Evolutionary conservation across 345 rosid genomes (phyloP).

Genomic region (Pseudoturritis turrita): DNA sequence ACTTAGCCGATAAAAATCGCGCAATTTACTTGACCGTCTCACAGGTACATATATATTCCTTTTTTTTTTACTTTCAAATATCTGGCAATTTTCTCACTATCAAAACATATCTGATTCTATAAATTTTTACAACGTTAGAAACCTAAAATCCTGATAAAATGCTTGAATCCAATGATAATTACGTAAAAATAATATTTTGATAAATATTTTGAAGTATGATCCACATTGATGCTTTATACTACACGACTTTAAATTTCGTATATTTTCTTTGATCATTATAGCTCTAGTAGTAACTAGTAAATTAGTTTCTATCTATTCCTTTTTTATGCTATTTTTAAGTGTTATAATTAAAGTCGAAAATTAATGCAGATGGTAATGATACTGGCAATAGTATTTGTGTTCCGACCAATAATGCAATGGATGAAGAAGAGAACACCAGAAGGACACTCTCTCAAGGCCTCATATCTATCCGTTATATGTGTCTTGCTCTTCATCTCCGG

Average conservation of each 20-base stretch:
- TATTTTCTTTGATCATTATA: no score
- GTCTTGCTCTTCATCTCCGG: constrained; percentile 24
- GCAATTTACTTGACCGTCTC: not conserved
- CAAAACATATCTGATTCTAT: not conserved
- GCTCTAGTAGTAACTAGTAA: no score
- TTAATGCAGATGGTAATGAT: constrained; percentile 24
- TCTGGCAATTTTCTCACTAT: no score
- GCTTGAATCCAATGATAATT: no score
- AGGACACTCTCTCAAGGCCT: constrained; percentile 34
- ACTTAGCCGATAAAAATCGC: not conserved
- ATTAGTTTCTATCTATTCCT: not conserved
- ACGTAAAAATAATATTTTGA: no score
- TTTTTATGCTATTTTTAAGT: not conserved
- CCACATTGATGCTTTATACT: not conserved
- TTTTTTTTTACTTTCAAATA: no score
- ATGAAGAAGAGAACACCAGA: constrained; percentile 41
- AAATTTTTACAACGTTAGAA: not conserved
- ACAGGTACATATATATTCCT: constrained; percentile 2
- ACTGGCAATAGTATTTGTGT: constrained; percentile 14
- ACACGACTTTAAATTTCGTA: no score
- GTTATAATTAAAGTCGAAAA: not conserved
- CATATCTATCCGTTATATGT: constrained; percentile 11
- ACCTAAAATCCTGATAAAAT: not conserved
- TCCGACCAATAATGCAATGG: constrained; percentile 40
- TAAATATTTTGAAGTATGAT: not conserved